Base-by-base conservation (phyloP, 495 filamentous ascomycete genomes). In the Ramalina intermedia region DNA sequence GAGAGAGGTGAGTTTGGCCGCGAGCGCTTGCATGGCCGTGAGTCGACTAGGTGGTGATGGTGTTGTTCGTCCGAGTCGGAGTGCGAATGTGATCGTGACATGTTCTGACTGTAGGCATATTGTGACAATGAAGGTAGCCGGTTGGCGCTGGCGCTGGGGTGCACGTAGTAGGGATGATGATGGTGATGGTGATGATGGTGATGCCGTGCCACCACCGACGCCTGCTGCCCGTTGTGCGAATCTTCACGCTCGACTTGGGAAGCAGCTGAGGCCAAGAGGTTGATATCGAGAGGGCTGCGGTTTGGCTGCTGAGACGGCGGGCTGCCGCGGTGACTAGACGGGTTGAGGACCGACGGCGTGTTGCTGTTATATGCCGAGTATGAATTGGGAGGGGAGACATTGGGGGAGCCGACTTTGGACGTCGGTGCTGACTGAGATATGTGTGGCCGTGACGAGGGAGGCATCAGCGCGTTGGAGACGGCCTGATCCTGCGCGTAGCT, bases 381-480 rank as follows among this genome's bases (percentile, higher is more conserved):
- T 4, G 86, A 88, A 64, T 94, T 85, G 24, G 91, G 91, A 36
- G 91, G 91, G 33, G 91, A 96, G 47, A 96, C 85, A 61, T 98
- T 94, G 7, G 91, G 91, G 9, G 91, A 98, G 39, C 78, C 85
- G 45, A 94, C 70, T 56, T 87, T 81, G 5, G 91, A 96, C 6
- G 82, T 75, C 5, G 90, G 90, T n/a, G 90, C 91, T 17, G 90
- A 96, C 51, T 80, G 76, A 37, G 83, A 78, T 51, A 83, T 80
- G 40, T 77, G 82, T 48, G 70, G 69, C 60, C 78, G 85, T 18
- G 82, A 77, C 36, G 85, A 82, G 37, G 87, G 89, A 37, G 78
- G 71, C 75, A 87, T 85, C 80, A 89, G 85, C 56, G 73, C 70
- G 21, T 74, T 70, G 48, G 76, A 67, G 1, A 69, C 59, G 16